Evolutionary conservation across 163 green algal genomes (phyloP).

Genomic region (Botryococcus braunii): DNA sequence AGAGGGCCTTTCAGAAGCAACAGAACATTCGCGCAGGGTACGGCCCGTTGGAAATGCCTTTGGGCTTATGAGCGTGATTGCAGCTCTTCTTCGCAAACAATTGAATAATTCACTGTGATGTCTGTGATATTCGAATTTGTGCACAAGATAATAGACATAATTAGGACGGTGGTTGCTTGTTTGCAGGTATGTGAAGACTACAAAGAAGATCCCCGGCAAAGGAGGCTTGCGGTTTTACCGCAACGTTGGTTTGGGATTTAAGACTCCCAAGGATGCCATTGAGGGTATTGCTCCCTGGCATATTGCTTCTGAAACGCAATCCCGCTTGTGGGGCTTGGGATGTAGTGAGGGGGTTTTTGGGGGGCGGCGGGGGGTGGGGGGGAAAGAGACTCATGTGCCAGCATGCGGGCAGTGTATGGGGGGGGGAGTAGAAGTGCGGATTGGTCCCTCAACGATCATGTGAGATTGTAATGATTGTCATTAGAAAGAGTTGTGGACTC

Average conservation of each 20-base stretch:
- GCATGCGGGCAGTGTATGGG: neutral
- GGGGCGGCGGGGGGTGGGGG: too few relatives aligned
- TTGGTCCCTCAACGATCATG: neutral
- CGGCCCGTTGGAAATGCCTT: slow-evolving; percentile 11
- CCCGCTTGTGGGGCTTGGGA: too few relatives aligned
- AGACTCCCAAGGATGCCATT: slow-evolving; percentile 95
- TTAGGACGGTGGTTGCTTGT: neutral
- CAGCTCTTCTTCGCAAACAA: too few relatives aligned
- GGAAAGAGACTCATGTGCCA: neutral
- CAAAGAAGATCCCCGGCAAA: slow-evolving; percentile 84
- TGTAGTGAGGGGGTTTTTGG: too few relatives aligned
- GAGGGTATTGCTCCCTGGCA: too few relatives aligned
- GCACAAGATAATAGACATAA: too few relatives aligned
- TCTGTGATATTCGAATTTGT: too few relatives aligned
- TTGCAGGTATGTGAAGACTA: slow-evolving; percentile 69
- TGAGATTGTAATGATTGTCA: neutral
- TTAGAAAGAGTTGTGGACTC: too few relatives aligned
- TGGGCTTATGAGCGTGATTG: too few relatives aligned
- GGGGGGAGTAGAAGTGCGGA: neutral
- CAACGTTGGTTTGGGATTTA: slow-evolving; percentile 96
- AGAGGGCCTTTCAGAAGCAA: slow-evolving; percentile 95
- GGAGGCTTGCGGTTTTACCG: slow-evolving; percentile 85
- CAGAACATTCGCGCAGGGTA: slow-evolving; percentile 75
- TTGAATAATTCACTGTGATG: too few relatives aligned
- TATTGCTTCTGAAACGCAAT: too few relatives aligned